Conservation (phyloP, 139 green algal species). For the Spirogloea muscicola region DNA sequence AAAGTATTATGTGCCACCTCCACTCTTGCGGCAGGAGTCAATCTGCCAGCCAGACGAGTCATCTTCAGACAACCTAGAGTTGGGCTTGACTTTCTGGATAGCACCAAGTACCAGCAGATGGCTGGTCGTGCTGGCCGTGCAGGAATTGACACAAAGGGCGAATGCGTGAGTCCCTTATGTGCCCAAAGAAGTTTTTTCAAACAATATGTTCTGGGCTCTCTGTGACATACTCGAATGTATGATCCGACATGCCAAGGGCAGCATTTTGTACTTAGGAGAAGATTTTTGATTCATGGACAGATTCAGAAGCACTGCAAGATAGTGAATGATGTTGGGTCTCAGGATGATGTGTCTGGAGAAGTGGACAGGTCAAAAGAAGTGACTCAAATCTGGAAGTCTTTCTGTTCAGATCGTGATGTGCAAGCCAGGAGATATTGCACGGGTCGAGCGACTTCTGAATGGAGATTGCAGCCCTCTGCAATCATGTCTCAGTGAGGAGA, state of each 20-base stretch:
- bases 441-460: conserved; percentile 5
- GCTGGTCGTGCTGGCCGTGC: conserved; percentile 48
- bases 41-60: conserved; percentile 51
- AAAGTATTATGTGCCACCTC: conserved; percentile 86
- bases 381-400: no score
- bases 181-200: no score
- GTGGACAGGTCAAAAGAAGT: no score
- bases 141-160: conserved; percentile 47
- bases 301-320: no score
- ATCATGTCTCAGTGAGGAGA: conserved; percentile 19
- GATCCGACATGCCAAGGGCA: no score
- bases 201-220: no score
- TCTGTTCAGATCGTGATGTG: conserved; percentile 37
- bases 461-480: conserved; percentile 9
- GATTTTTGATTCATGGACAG: no score
- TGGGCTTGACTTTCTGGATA: conserved; percentile 16
- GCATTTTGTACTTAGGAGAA: no score
- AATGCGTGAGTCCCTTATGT: conserved; percentile 58
- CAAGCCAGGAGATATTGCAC: conserved; percentile 4
- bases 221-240: no score
- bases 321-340: no score
- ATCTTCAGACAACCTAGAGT: conserved; percentile 41
- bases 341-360: no score
- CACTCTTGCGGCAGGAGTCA: conserved; percentile 74
- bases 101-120: conserved; percentile 48